Conservation (phyloP, 768 basidiomycete genomes). For the Lactarius hengduanensis region DNA sequence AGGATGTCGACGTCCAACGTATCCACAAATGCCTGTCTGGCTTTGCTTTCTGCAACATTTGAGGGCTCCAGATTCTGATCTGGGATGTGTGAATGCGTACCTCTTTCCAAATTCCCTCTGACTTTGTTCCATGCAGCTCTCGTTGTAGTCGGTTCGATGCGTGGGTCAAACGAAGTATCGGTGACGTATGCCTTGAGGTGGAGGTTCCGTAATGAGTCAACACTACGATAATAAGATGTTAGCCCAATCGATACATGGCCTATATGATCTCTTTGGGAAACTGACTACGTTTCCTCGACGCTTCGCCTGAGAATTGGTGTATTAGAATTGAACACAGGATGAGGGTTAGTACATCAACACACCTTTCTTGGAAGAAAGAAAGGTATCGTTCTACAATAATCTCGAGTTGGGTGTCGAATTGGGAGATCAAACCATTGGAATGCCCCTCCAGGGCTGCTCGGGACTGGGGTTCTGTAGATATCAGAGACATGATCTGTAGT, state of each 20-base stretch:
- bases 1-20: conserved; percentile 73
- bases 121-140: conserved; percentile 82
- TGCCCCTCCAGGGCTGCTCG: conserved; percentile 21
- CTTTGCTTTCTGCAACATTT: conserved; percentile 63
- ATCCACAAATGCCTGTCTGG: conserved; percentile 72
- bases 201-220: conserved; percentile 70
- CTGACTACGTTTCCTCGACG: conserved; percentile 85
- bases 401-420: conserved; percentile 71
- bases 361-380: conserved; percentile 86
- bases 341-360: conserved; percentile 29
- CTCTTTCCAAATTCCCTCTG: conserved; percentile 81
- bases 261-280: conserved; percentile 21
- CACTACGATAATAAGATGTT: conserved; percentile 40
- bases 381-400: conserved; percentile 75
- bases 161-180: conserved; percentile 73
- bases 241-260: neutral
- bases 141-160: conserved; percentile 58
- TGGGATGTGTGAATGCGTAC: conserved; percentile 37
- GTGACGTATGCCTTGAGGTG: conserved; percentile 69
- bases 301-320: conserved; percentile 51
- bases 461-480: conserved; percentile 20
- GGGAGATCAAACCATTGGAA: conserved; percentile 49
- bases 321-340: conserved; percentile 16
- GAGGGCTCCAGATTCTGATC: neutral
- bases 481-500: neutral